Evolutionary conservation across 1,284 basidiomycete genomes (phyloP).

Genomic region (Melampsora larici-populina): DNA sequence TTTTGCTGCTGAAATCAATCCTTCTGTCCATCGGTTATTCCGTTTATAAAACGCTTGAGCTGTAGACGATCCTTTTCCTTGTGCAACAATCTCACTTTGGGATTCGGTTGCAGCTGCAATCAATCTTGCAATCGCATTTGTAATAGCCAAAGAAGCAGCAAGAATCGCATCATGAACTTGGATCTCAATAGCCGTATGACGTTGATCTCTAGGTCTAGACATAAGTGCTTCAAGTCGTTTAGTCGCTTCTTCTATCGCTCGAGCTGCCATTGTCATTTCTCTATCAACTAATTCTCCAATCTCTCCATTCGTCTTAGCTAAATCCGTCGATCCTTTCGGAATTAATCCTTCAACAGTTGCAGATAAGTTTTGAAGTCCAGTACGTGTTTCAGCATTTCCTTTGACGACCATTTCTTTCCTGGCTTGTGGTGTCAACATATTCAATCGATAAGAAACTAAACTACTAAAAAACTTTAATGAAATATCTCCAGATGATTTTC

Average conservation of each 20-base stretch:
- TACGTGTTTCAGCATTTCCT: conserved; percentile 79
- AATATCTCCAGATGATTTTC: conserved; percentile 79
- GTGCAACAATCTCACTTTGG: conserved; percentile 94
- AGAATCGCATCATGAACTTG: conserved; percentile 98
- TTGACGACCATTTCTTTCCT: conserved; percentile 83
- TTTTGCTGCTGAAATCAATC: conserved; percentile 95
- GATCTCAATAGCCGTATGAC: conserved; percentile 83
- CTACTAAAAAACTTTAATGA: conserved; percentile 90
- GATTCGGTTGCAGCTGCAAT: conserved; percentile 95
- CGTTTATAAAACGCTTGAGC: conserved; percentile 98
- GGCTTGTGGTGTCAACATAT: conserved; percentile 60
- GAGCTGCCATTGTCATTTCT: conserved; percentile 91
- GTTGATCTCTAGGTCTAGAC: conserved; percentile 77
- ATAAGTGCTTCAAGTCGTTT: conserved; percentile 84
- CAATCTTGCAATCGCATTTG: conserved; percentile 86
- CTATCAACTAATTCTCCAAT: conserved; percentile 94
- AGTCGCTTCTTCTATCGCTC: conserved; percentile 90
- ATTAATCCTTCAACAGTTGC: conserved; percentile 80
- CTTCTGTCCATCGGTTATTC: conserved; percentile 99
- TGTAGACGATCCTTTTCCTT: conserved; percentile 85
- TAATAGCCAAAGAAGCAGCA: conserved; percentile 86
- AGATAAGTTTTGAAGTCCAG: conserved; percentile 76
- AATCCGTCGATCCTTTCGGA: conserved; percentile 74
- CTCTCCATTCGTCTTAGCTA: conserved; percentile 80
- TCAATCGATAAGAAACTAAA: conserved; percentile 87